Conservation (phyloP, 768 basidiomycete genomes). For the Termitomyces sp. region DNA sequence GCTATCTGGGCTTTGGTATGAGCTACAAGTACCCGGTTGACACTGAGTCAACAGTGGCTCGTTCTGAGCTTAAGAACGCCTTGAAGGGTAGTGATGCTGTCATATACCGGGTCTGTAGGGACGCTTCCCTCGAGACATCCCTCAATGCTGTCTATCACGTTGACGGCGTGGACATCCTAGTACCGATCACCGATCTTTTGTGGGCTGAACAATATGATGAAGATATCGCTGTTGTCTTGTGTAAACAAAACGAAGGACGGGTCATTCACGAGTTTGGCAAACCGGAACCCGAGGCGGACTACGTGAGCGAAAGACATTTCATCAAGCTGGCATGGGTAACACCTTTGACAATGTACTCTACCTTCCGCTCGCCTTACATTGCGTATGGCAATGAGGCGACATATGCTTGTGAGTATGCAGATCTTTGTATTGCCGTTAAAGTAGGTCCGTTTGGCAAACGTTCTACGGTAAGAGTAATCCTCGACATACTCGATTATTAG, state of each 20-base stretch:
- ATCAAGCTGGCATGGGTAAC: slow-evolving; percentile 11
- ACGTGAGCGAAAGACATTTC: background rate
- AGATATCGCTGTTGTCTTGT: background rate
- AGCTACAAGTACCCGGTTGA: slow-evolving; percentile 31
- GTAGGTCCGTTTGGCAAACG: slow-evolving; percentile 12
- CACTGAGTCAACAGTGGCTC: background rate
- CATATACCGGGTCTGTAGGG: slow-evolving; percentile 17
- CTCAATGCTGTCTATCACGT: slow-evolving; percentile 19
- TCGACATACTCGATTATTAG: too few species aligned
- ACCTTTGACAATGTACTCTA: slow-evolving; percentile 6
- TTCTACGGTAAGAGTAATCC: too few species aligned
- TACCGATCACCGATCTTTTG: background rate
- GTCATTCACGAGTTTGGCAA: slow-evolving; percentile 2
- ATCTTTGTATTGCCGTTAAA: slow-evolving; percentile 18
- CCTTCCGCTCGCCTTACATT: slow-evolving; percentile 13
- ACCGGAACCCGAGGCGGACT: background rate
- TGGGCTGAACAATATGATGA: background rate
- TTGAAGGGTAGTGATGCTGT: slow-evolving; percentile 29
- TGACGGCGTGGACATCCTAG: background rate
- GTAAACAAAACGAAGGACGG: background rate
- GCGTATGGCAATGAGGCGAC: slow-evolving; percentile 22
- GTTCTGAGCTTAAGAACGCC: background rate
- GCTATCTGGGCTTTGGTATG: slow-evolving; percentile 37
- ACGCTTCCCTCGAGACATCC: slow-evolving; percentile 13
- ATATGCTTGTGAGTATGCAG: slow-evolving; percentile 15